phyloP scores from a whole-genome alignment of 2,329 filamentous ascomycete species.

The Pyrenophora teres region DNA sequence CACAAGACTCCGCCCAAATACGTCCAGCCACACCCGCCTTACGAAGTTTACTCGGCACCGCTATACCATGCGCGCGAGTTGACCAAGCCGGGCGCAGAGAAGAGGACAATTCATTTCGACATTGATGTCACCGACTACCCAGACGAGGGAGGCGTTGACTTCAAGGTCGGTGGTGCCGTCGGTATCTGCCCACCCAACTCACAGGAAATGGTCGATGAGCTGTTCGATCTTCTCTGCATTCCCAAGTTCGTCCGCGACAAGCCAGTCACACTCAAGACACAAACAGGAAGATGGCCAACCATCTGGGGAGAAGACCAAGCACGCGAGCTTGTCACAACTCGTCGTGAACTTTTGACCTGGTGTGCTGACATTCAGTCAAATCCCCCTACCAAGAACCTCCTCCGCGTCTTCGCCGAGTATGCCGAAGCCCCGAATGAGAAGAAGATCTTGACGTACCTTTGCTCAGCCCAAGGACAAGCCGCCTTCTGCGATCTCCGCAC shows the following conservation, averaged over 20 bases:
- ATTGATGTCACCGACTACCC: conserved; percentile 96
- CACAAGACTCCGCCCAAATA: conserved; percentile 77
- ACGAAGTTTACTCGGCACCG: conserved; percentile 87
- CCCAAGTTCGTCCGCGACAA: conserved; percentile 84
- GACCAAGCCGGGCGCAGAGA: conserved; percentile 86
- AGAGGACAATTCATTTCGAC: conserved; percentile 97
- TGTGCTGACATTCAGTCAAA: conserved; percentile 93
- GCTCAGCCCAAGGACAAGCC: conserved; percentile 86
- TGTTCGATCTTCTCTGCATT: conserved; percentile 80
- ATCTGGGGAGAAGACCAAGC: conserved; percentile 94
- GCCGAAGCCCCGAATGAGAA: conserved; percentile 79
- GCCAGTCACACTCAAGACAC: conserved; percentile 77
- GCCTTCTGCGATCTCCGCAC: conserved; percentile 92
- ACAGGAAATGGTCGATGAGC: conserved; percentile 73
- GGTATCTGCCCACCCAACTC: conserved; percentile 91
- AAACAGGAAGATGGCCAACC: conserved; percentile 87
- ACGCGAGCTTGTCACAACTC: conserved; percentile 84
- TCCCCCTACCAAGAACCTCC: conserved; percentile 83
- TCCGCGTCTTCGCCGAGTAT: conserved; percentile 85
- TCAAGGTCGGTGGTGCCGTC: conserved; percentile 95
- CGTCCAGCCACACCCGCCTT: conserved; percentile 92
- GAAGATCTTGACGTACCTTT: conserved; percentile 85
- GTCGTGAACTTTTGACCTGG: conserved; percentile 92
- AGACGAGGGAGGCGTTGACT: conserved; percentile 80
- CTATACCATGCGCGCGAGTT: conserved; percentile 84